Evolutionary conservation across 2,329 filamentous ascomycete genomes (phyloP), one percentile per base, ranked within the genome.

Genomic region (Aschersonia sp.): DNA sequence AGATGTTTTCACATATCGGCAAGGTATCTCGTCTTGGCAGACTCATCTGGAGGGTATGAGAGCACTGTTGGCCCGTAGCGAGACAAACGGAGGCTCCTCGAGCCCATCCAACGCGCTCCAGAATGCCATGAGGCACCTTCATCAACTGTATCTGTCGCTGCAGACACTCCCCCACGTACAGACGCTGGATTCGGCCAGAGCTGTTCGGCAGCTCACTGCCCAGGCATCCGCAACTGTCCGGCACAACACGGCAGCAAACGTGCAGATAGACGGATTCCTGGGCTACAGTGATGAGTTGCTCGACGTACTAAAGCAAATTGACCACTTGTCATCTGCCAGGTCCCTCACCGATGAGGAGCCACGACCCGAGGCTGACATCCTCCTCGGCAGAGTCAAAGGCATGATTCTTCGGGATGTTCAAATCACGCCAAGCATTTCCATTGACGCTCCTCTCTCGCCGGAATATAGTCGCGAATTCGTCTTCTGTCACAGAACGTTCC

Each of bases 241-340:
- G 7, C n/a, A 0, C 3, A 30, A 29, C 12, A 42, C 10, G 14
- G 14, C 35, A 10, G 41, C 42, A 29, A 43, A 41, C 41, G 29
- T 41, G 30, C 52, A 51, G 5, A 60, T 60, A 1, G 58, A 60
- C n/a, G 58, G 58, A 0, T 60, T 60, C 14, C 22, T 60, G 5
- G 58, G 58, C 0, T 60, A 60, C 4, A 59, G 56, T 5, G 56
- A 59, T 31, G 58, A 60, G 11, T 48, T 60, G 0, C 53, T 60
- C 0, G 54, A 56, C 1, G 30, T 60, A 1, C 4, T 60, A 1
- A 55, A 58, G 1, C 49, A 57, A 2, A 57, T 60, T 12, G 57
- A 57, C 1, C 43, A 29, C 5, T 30, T 46, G 29, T 46, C 51
- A 30, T 32, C 6, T 2, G 4, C n/a, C 1, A 9, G 46, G 0